These are phyloP conservation scores for Penstemon barbatus DNA, from an alignment of 257 asterid genomes.

Conservation along the genomic window DNA sequence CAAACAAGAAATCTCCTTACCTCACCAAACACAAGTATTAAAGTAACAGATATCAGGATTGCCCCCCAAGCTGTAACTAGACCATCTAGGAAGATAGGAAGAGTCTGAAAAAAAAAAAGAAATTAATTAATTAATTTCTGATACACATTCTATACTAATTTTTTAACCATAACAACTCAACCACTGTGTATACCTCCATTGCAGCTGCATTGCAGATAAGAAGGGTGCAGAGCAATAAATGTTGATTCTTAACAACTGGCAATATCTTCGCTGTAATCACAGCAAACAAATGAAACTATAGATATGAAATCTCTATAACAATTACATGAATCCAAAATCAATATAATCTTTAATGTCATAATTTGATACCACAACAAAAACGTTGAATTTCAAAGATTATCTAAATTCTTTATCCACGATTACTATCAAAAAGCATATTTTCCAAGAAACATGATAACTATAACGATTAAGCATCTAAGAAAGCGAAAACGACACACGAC, in stretches of 20 bases:
- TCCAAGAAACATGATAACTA: too few species aligned
- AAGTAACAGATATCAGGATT: conserved; percentile 88
- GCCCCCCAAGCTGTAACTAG: conserved; percentile 90
- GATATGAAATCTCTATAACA: too few species aligned
- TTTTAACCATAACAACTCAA: neutral
- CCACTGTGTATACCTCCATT: conserved; percentile 71
- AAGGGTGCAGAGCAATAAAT: conserved; percentile 91
- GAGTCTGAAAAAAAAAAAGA: conserved; percentile 60
- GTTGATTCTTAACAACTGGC: conserved; percentile 95
- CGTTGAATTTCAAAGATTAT: too few species aligned
- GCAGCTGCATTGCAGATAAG: conserved; percentile 87
- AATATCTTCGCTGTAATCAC: conserved; percentile 65
- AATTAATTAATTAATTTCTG: neutral
- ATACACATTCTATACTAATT: neutral
- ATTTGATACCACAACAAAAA: too few species aligned
- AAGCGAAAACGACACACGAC: too few species aligned
- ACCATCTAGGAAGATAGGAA: conserved; percentile 86
- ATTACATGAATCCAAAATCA: too few species aligned
- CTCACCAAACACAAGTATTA: conserved; percentile 94
- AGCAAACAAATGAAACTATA: too few species aligned
- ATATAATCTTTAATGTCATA: too few species aligned
- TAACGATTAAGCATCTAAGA: too few species aligned
- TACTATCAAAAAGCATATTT: too few species aligned
- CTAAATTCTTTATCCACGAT: too few species aligned
- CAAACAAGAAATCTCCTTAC: conserved; percentile 26